Evolutionary conservation across 2,329 filamentous ascomycete species (phyloP), one percentile per base, ranked within the genome.

Genomic region (Diplodia mutila): DNA sequence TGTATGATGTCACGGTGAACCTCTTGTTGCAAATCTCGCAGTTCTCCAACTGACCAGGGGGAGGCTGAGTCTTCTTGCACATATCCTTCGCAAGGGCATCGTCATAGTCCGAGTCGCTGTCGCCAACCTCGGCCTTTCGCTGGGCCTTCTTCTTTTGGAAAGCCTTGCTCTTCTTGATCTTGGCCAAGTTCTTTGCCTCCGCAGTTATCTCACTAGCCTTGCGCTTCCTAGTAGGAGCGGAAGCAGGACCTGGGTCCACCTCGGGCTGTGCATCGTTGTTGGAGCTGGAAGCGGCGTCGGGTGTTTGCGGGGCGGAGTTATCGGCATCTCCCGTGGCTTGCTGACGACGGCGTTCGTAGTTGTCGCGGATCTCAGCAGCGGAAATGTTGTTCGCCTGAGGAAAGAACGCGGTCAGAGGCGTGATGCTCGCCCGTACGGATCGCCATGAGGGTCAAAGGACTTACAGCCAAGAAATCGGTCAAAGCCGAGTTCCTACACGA

Each of bases 1-100:
- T 93, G 80, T 97, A 97, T 0, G 92, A 86, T 0, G 94, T 97
- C 53, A 98, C 94, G 0, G 93, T 97, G 75, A 98, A 98, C 46
- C 93, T 89, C 77, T 95, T 97, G 52, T 86, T 85, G 77, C 94
- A 98, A 3, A 89, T 81, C 70, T 91, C 93, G 76, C 94, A 98
- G 71, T 97, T 94, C 70, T 91, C 93, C 75, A 94, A 87, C 78
- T 98, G 94, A 2, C 92, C 93, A 1, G 93, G 91, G n/a, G 90
- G 77, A 1, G 89, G 89, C 37, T 82, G 82, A 16, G 79, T 73
- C 72, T 87, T 88, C 72, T 85, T 83, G 75, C 86, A 83, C 79
- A 87, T 85, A 64, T 85, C 81, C 61, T 76, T 73, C 5, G 79
- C 80, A 32, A 85, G 73, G 57, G 80, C 76, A 68, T 85, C 79